phyloP scores from a whole-genome alignment of 2,329 filamentous ascomycete genomes.

The Colletotrichum echinochloae region DNA sequence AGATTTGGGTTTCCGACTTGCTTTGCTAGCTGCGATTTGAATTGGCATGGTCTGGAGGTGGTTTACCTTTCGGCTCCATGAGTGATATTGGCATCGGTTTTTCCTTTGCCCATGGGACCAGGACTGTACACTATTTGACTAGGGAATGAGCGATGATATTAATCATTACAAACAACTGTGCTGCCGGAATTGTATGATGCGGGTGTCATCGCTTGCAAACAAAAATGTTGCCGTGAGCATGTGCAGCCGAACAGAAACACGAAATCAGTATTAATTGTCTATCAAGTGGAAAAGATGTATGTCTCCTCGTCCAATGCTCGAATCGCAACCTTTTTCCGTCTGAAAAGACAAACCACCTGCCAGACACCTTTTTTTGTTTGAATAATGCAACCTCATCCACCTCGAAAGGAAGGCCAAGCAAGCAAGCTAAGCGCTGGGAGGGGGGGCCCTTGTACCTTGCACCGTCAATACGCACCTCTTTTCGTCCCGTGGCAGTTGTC shows the following conservation, averaged over 20 bases:
- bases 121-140: constrained; percentile 37
- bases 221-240: not conserved
- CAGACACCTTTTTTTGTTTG: not conserved
- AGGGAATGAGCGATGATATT: constrained; percentile 27
- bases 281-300: not conserved
- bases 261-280: no score
- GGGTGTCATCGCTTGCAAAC: not conserved
- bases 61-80: not conserved
- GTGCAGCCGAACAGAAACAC: no score
- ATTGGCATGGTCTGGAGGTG: constrained; percentile 28
- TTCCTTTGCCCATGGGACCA: constrained; percentile 11
- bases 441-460: not conserved
- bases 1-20: constrained; percentile 35
- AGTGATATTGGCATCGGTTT: constrained; percentile 9
- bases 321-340: not conserved
- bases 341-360: not conserved
- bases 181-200: no score
- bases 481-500: not conserved
- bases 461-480: not conserved
- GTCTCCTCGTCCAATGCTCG: not conserved
- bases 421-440: not conserved
- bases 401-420: not conserved
- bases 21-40: constrained; percentile 25
- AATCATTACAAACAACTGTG: not conserved
- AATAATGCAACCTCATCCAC: not conserved